Conservation (phyloP, 768 basidiomycete species). For the Coprinopsis cinerea region DNA sequence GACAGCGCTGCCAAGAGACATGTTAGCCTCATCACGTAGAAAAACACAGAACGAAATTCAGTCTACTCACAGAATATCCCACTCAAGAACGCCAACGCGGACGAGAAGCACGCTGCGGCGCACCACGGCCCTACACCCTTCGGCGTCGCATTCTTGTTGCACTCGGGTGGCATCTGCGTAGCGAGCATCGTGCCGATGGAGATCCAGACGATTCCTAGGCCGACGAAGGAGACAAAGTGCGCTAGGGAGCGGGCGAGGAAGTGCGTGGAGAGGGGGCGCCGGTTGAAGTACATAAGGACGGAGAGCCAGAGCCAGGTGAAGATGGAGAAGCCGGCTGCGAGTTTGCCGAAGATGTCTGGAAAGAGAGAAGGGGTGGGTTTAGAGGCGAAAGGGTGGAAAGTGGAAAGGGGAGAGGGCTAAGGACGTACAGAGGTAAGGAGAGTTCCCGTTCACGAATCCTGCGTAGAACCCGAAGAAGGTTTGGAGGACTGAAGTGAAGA, state of each 20-base stretch:
- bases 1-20: conserved; percentile 15
- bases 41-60: background rate
- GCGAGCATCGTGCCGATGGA: conserved; percentile 29
- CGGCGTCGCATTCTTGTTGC: conserved; percentile 21
- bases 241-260: conserved; percentile 26
- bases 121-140: too few species aligned
- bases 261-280: conserved; percentile 22
- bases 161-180: conserved; percentile 27
- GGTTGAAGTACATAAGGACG: conserved; percentile 25
- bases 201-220: conserved; percentile 27
- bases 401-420: background rate
- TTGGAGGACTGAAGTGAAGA: conserved; percentile 29
- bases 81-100: conserved; percentile 27
- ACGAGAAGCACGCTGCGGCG: conserved; percentile 26
- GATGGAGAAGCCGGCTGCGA: conserved; percentile 24
- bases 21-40: background rate
- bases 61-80: conserved; percentile 24
- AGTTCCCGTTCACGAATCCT: conserved; percentile 27
- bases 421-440: conserved; percentile 27
- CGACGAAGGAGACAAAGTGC: conserved; percentile 27
- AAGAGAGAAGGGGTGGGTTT: background rate
- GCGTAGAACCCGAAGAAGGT: conserved; percentile 28
- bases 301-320: conserved; percentile 30
- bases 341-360: conserved; percentile 27
- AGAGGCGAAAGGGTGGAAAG: background rate